phyloP scores from a whole-genome alignment of 2,329 filamentous ascomycete genomes.

The Xylaria digitata region DNA sequence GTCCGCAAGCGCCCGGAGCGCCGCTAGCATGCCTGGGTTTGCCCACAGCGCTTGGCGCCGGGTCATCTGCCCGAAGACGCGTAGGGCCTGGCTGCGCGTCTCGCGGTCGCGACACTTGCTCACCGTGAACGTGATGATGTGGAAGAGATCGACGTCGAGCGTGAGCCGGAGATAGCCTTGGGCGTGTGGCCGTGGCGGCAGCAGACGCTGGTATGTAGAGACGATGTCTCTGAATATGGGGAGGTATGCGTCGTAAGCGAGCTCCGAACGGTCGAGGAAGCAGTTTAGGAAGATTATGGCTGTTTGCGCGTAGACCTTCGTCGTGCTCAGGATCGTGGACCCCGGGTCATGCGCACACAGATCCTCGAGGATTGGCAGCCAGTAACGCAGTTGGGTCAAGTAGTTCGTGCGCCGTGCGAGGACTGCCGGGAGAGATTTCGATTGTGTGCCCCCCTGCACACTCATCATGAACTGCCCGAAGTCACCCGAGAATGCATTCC shows the following conservation, averaged over 20 bases:
- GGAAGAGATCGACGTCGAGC: conserved; percentile 42
- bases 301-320: conserved; percentile 35
- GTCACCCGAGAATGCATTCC: conserved; percentile 39
- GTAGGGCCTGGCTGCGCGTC: conserved; percentile 37
- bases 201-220: conserved; percentile 34
- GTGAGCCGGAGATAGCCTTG: conserved; percentile 36
- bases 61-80: conserved; percentile 38
- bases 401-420: conserved; percentile 32
- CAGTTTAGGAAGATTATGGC: conserved; percentile 39
- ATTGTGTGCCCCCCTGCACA: conserved; percentile 27
- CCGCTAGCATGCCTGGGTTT: conserved; percentile 39
- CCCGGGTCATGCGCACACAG: conserved; percentile 27
- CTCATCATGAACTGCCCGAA: conserved; percentile 42
- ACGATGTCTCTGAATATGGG: conserved; percentile 40
- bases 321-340: conserved; percentile 32
- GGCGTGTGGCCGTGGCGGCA: conserved; percentile 13
- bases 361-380: conserved; percentile 37
- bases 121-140: conserved; percentile 41
- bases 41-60: conserved; percentile 42
- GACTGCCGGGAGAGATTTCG: conserved; percentile 21
- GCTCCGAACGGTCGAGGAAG: conserved; percentile 39
- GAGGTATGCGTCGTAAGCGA: conserved; percentile 41
- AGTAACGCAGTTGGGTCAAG: conserved; percentile 33
- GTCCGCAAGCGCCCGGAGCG: conserved; percentile 37
- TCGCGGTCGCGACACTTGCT: conserved; percentile 41